phyloP scores from a whole-genome alignment of 192 early-diverging fungal species.

The Coemansia sp. region DNA sequence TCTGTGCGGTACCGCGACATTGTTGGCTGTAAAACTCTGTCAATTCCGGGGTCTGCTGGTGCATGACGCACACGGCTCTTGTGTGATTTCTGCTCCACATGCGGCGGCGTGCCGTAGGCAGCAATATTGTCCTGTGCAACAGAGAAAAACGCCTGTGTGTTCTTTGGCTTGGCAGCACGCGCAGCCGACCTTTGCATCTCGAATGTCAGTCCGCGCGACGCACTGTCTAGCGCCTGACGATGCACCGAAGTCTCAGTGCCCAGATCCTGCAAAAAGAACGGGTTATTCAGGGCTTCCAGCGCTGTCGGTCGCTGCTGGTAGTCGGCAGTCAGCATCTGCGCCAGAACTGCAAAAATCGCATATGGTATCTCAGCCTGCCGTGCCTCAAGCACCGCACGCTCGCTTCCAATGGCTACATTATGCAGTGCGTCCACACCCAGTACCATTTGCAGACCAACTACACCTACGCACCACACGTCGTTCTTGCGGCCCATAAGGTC shows the following conservation, averaged over 20 bases:
- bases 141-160: conserved; percentile 22
- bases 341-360: conserved; percentile 54
- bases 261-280: conserved; percentile 63
- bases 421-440: conserved; percentile 62
- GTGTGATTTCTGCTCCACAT: neutral
- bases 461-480: conserved; percentile 72
- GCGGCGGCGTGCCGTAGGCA: neutral
- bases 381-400: conserved; percentile 55
- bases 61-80: neutral
- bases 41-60: no score
- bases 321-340: conserved; percentile 65
- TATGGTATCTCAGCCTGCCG: conserved; percentile 55
- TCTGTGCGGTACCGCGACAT: conserved; percentile 73
- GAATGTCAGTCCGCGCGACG: conserved; percentile 32
- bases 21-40: neutral
- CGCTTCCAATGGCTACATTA: conserved; percentile 51
- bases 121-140: conserved; percentile 39
- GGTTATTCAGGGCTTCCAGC: conserved; percentile 68
- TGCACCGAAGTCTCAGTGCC: conserved; percentile 47
- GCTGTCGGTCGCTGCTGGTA: conserved; percentile 72
- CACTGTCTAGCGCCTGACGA: conserved; percentile 42
- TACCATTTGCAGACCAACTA: conserved; percentile 69
- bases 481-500: conserved; percentile 68
- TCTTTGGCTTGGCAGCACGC: neutral
- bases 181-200: conserved; percentile 27